Evolutionary conservation across 2,329 filamentous ascomycete species (phyloP).

Genomic region (Hirsutella thompsonii): DNA sequence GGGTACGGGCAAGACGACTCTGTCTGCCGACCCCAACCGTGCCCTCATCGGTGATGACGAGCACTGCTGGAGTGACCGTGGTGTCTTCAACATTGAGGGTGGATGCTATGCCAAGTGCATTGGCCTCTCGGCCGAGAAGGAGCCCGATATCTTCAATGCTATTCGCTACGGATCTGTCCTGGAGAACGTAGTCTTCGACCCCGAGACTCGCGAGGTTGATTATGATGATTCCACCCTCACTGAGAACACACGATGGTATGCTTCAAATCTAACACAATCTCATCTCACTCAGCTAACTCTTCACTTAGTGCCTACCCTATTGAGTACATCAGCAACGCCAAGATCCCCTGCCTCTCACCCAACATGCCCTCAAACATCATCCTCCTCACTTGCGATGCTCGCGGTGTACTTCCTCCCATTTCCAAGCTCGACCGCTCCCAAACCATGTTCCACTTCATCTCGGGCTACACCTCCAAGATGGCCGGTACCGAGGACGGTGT

Average conservation of each 20-base stretch:
- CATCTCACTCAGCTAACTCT: slow-evolving; percentile 10
- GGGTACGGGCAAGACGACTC: slow-evolving; percentile 95
- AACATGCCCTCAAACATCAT: slow-evolving; percentile 96
- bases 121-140: slow-evolving; percentile 94
- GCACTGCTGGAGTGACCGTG: slow-evolving; percentile 97
- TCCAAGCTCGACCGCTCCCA: slow-evolving; percentile 90
- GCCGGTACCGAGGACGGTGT: slow-evolving; percentile 96
- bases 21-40: slow-evolving; percentile 94
- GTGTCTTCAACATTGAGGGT: slow-evolving; percentile 99
- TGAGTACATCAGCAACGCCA: slow-evolving; percentile 97
- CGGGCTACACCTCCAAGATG: slow-evolving; percentile 99
- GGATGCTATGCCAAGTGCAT: slow-evolving; percentile 99
- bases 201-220: slow-evolving; percentile 76
- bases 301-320: slow-evolving; percentile 71
- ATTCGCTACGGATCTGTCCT: slow-evolving; percentile 95
- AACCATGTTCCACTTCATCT: slow-evolving; percentile 99
- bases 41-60: slow-evolving; percentile 95
- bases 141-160: slow-evolving; percentile 93
- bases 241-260: slow-evolving; percentile 79
- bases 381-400: slow-evolving; percentile 93
- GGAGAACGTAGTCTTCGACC: slow-evolving; percentile 98
- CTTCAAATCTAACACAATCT: too few relatives aligned
- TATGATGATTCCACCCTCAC: slow-evolving; percentile 92
- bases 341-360: slow-evolving; percentile 84
- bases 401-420: slow-evolving; percentile 93